Evolutionary conservation across 805 yeast genomes (phyloP).

Genomic region (Wickerhamomyces mucosus): DNA sequence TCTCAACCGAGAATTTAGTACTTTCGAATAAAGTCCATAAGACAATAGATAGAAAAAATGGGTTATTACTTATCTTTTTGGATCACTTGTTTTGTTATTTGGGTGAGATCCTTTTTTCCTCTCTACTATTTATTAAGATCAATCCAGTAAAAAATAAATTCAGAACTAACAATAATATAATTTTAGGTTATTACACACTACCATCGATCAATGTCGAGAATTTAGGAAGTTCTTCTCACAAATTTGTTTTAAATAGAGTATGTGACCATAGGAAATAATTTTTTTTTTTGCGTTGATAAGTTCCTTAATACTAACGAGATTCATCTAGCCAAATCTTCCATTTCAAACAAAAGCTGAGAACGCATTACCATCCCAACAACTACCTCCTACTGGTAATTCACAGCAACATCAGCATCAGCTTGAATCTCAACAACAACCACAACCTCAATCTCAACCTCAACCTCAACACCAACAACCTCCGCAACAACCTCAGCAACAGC

Average conservation of each 20-base stretch:
- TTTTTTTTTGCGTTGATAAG: not conserved
- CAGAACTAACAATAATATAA: slow-evolving; percentile 9
- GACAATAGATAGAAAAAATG: too few relatives aligned
- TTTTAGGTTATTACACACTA: slow-evolving; percentile 14
- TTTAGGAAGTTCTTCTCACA: slow-evolving; percentile 8
- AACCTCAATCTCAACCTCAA: slow-evolving; percentile 2
- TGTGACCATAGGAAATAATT: slow-evolving; percentile 2
- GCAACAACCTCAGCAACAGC: slow-evolving; percentile 12
- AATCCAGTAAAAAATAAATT: slow-evolving; percentile 4
- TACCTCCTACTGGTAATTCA: slow-evolving; percentile 5
- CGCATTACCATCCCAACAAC: too few relatives aligned
- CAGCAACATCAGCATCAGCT: slow-evolving; percentile 6
- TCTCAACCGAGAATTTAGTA: too few relatives aligned
- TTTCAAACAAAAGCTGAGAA: not conserved
- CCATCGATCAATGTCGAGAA: slow-evolving; percentile 16
- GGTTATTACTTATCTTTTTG: too few relatives aligned
- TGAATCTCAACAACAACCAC: slow-evolving; percentile 3
- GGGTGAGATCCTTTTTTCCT: too few relatives aligned
- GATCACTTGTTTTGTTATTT: too few relatives aligned
- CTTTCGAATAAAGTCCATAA: too few relatives aligned
- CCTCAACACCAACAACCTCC: slow-evolving; percentile 17
- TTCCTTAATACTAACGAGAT: not conserved
- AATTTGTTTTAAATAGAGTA: slow-evolving; percentile 13
- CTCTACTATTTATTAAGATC: too few relatives aligned
- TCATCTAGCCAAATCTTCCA: not conserved